Evolutionary conservation across 768 basidiomycete genomes (phyloP), one percentile per base, ranked within the genome.

Genomic region (Rhodotorula graminis): DNA sequence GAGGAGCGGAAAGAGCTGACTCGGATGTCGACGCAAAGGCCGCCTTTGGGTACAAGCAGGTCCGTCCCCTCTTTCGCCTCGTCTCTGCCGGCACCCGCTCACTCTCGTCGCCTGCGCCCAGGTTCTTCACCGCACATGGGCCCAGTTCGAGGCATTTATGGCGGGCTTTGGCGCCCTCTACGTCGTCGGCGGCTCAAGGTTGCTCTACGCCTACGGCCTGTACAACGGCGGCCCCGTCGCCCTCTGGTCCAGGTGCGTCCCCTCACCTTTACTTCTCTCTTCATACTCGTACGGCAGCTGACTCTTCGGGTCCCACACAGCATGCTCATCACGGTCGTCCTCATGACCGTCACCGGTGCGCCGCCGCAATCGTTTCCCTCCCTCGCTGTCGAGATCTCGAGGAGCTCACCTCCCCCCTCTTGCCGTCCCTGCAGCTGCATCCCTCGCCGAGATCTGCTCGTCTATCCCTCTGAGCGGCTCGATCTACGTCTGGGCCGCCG

Each of bases 401-500:
- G 44, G 44, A 4, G 11, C 46, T 52, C 42, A 18, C n/a, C 25
- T 55, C 27, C 27, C 57, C 46, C 19, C 21, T 16, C 0, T 31
- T n/a, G n/a, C n/a, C 47, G 5, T 37, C 37, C 37, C 9, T 21
- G 10, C 64, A 71, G 92, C 92, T 3, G 87, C 87, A 18, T 88
- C 92, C 55, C 84, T 95, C 50, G 92, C 93, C 29, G 93, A 95
- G 80, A 88, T 94, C 64, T 94, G 92, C 81, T 93, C 92, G 53
- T 90, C 92, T 11, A 84, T 93, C 42, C 77, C 77, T 1, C 65
- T 78, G 12, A 70, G 64, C 67, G 93, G 93, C 6, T 93, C 92
- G 15, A 94, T 96, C 80, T 95, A 94, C 81, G 88, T 93, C 61
- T 95, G 93, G 93, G 90, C 92, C 0, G 92, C 92, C 27, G 92